A percentile compares a stretch with the other conserved stretches of the same genome.
Evolutionary conservation across 108 stramenopile genomes (phyloP).

Genomic region (Epithemia pelagica): DNA sequence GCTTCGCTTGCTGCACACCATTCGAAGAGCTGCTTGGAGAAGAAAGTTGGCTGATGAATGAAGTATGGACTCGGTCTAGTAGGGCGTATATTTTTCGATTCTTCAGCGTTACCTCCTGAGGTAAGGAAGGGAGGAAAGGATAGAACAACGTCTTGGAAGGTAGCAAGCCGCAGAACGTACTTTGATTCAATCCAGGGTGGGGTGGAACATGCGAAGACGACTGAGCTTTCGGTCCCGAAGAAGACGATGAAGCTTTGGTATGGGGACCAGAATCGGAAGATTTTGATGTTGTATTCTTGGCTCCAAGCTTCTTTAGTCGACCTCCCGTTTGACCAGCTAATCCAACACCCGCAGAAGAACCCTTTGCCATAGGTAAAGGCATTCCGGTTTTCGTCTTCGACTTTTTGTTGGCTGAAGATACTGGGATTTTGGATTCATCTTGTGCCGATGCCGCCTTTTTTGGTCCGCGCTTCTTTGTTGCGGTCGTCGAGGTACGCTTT

Average conservation of each 20-base stretch:
- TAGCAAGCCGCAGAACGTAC: constrained; percentile 17
- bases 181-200: constrained; percentile 19
- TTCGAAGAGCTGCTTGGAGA: neutral
- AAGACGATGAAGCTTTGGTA: neutral
- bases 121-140: constrained; percentile 42
- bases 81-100: constrained; percentile 34
- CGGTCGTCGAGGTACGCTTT: constrained; percentile 1
- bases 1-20: constrained; percentile 1
- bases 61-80: constrained; percentile 25
- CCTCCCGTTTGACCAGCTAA: constrained; percentile 19
- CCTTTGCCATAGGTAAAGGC: neutral
- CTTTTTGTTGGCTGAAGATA: neutral
- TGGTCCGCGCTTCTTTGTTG: constrained; percentile 3
- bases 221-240: neutral
- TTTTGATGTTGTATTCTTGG: neutral
- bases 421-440: neutral
- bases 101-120: constrained; percentile 32
- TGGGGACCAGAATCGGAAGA: neutral
- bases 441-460: neutral
- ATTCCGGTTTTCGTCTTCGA: neutral
- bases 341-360: constrained; percentile 1
- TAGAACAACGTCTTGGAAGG: constrained; percentile 35
- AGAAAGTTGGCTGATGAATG: constrained; percentile 14
- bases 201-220: neutral
- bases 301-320: constrained; percentile 4